Base-by-base conservation (phyloP, 352 stramenopile genomes). In the Phytophthora tubulina region DNA sequence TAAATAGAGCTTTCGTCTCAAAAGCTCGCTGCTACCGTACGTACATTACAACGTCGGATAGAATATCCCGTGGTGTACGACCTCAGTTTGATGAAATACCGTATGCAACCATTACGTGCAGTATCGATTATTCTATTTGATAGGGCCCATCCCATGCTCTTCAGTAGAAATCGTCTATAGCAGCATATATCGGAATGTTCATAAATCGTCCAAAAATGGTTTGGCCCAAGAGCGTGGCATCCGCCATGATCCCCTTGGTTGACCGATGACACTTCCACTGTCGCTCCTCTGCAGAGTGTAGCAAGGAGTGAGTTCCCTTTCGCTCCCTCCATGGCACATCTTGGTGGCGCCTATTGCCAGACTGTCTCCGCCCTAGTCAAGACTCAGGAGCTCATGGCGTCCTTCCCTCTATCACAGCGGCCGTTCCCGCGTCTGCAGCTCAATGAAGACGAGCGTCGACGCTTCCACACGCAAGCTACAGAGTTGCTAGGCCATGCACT, bases 401-500 rank as follows among this genome's bases (percentile, higher is more conserved):
- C 71, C n/a, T 78, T 78, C 58, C 71, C 71, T 35, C 52, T 74
- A 4, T 52, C 64, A 13, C 46, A 73, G 51, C 53, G 56, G 49
- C 73, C 69, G 11, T 84, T 84, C 70, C 45, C 55, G 30, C 73
- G 66, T 11, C 56, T 80, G 33, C 60, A 74, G 51, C 76, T 84
- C 4, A 69, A 15, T n/a, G 70, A 81, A 7, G 42, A 10, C 27
- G 73, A 77, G 10, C 41, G 63, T 4, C 70, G 70, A 4, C 70
- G 48, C 31, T 81, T 81, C 61, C 74, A 81, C 57, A 66, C 53
- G 2, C 73, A 76, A 59, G 76, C 76, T 49, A 78, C 66, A 1
- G 70, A 80, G 33, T 27, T 81, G 31, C 53, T 84, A n/a, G 60
- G 54, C 54, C 48, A 64, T 3, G 67, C 76, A 3, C 62, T 85